These are phyloP conservation scores for Linnemannia schmuckeri DNA, from an alignment of 192 early-diverging fungal species.

Conservation along the genomic window DNA sequence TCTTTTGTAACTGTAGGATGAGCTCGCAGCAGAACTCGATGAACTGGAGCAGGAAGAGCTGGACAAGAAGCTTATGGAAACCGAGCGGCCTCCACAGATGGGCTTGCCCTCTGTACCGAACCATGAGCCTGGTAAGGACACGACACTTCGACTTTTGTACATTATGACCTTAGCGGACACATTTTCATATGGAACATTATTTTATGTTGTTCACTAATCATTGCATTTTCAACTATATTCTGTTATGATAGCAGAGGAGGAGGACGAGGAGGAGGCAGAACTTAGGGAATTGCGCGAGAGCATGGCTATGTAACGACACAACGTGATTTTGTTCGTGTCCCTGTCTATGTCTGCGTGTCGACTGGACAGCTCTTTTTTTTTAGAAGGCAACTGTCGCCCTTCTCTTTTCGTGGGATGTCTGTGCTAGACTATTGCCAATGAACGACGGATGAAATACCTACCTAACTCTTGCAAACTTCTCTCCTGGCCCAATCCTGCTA, in stretches of 20 bases:
- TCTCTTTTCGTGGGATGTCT: neutral
- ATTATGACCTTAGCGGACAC: neutral
- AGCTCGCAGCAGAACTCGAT: slow-evolving; percentile 91
- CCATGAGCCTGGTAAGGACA: slow-evolving; percentile 72
- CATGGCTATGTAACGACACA: slow-evolving; percentile 76
- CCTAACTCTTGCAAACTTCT: neutral
- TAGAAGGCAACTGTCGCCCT: neutral
- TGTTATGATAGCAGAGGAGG: slow-evolving; percentile 29
- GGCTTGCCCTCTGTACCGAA: slow-evolving; percentile 72
- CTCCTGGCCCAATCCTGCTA: neutral
- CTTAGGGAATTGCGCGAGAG: slow-evolving; percentile 78
- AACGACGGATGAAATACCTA: slow-evolving; percentile 1
- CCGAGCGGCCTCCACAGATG: slow-evolving; percentile 72
- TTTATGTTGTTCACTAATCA: neutral
- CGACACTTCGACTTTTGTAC: neutral
- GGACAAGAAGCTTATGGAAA: slow-evolving; percentile 85
- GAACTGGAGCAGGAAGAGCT: slow-evolving; percentile 94
- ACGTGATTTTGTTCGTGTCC: neutral
- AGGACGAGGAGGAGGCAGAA: slow-evolving; percentile 88
- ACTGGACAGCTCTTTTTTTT: neutral
- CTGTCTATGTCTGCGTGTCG: neutral
- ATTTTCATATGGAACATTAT: neutral
- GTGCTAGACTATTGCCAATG: neutral
- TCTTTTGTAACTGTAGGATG: slow-evolving; percentile 68
- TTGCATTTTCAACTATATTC: neutral